These are phyloP conservation scores for Physaria fendleri DNA, from an alignment of 345 rosid genomes.

Conservation along the genomic window DNA sequence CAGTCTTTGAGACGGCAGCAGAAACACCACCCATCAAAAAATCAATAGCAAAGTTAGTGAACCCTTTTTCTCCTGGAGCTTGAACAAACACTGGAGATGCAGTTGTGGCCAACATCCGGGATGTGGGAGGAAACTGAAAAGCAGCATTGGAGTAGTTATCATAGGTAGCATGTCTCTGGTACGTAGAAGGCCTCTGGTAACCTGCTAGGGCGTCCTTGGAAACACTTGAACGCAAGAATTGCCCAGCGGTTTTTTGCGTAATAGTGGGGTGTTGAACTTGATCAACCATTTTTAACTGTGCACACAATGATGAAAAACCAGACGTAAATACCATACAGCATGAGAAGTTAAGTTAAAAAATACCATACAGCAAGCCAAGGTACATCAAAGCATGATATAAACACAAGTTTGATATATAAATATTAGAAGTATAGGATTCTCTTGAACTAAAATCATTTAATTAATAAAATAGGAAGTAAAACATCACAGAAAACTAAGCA, in stretches of 20 bases:
- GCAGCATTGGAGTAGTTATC: constrained; percentile 68
- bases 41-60: constrained; percentile 49
- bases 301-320: neutral
- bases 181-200: constrained; percentile 43
- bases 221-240: constrained; percentile 41
- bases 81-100: constrained; percentile 49
- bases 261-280: constrained; percentile 63
- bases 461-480: neutral
- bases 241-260: constrained; percentile 65
- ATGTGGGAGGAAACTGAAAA: constrained; percentile 39
- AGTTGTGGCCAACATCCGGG: constrained; percentile 29
- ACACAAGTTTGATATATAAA: neutral
- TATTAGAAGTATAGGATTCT: neutral
- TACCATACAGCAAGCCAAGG: neutral
- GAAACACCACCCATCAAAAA: constrained; percentile 84
- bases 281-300: constrained; percentile 69
- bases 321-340: neutral
- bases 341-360: no score
- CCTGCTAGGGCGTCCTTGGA: constrained; percentile 42
- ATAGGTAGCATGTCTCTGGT: constrained; percentile 47
- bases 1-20: constrained; percentile 74
- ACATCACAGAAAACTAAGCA: neutral
- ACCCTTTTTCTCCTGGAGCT: constrained; percentile 69
- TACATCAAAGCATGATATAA: neutral
- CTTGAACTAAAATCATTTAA: neutral